phyloP scores from a whole-genome alignment of 2,329 filamentous ascomycete genomes.

The Epichloe sylvatica region DNA sequence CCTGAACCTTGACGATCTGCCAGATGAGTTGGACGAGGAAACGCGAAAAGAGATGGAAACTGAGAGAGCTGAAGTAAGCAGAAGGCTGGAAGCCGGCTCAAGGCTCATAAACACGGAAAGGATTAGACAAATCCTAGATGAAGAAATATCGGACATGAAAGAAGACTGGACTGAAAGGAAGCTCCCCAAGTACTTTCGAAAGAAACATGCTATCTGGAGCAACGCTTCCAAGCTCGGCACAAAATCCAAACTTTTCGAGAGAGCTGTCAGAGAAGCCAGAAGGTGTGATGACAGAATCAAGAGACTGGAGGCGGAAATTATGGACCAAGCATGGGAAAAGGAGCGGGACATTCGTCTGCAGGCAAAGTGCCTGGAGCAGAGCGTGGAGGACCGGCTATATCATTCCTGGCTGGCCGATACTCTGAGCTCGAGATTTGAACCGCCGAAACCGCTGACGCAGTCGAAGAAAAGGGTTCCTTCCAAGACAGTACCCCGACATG shows the following conservation, averaged over 20 bases:
- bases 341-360: slow-evolving; percentile 38
- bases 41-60: slow-evolving; percentile 48
- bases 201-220: slow-evolving; percentile 49
- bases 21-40: slow-evolving; percentile 32
- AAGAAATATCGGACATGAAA: slow-evolving; percentile 36
- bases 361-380: slow-evolving; percentile 48
- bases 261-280: slow-evolving; percentile 28
- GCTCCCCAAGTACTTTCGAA: slow-evolving; percentile 38
- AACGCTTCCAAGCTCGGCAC: slow-evolving; percentile 32
- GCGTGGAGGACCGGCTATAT: slow-evolving; percentile 46
- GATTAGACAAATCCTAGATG: slow-evolving; percentile 38
- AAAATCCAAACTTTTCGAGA: slow-evolving; percentile 25
- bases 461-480: slow-evolving; percentile 8
- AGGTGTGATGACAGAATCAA: slow-evolving; percentile 36
- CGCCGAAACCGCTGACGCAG: slow-evolving; percentile 20
- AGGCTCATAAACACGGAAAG: slow-evolving; percentile 21
- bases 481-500: slow-evolving; percentile 12
- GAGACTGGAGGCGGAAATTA: slow-evolving; percentile 41
- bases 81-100: slow-evolving; percentile 16
- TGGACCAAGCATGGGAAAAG: slow-evolving; percentile 36
- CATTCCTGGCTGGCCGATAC: slow-evolving; percentile 35
- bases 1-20: slow-evolving; percentile 26
- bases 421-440: slow-evolving; percentile 27
- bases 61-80: slow-evolving; percentile 11
- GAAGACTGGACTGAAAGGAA: slow-evolving; percentile 45